A percentile compares a stretch with the other conserved stretches of the same genome.
Conservation (phyloP, 2,329 filamentous ascomycete species). For the Fusarium anthophilum region DNA sequence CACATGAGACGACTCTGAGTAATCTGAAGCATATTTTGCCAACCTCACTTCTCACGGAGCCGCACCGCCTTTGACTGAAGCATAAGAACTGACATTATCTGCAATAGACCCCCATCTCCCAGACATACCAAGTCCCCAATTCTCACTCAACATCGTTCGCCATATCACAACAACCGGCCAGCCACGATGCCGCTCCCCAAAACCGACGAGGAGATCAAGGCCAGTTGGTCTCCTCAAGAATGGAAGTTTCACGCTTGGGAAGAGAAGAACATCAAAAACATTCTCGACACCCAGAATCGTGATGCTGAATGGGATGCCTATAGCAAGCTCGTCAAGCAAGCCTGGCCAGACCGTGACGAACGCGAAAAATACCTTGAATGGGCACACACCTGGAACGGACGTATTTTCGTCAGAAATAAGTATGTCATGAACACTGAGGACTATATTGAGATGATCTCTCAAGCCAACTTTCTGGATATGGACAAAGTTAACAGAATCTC, state of each 20-base stretch:
- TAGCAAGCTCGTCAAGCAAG: rapidly evolving
- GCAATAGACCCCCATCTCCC: rapidly evolving
- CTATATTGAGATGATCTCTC: neutral
- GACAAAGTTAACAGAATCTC: rapidly evolving
- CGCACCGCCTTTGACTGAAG: neutral
- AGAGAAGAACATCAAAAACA: neutral
- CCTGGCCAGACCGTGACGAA: neutral
- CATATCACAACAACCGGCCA: neutral
- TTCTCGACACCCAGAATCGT: rapidly evolving
- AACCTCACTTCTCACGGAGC: neutral
- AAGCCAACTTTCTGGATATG: neutral
- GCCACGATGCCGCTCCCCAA: neutral
- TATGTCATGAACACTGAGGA: neutral
- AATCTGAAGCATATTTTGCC: neutral
- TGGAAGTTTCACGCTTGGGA: neutral
- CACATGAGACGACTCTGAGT: neutral
- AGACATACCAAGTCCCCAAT: rapidly evolving
- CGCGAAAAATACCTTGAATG: neutral
- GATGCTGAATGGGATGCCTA: neutral
- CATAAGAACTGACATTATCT: neutral
- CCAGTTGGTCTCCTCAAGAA: neutral
- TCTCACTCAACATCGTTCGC: neutral
- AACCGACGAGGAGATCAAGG: neutral
- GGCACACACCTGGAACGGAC: rapidly evolving
- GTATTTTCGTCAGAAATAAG: rapidly evolving